Evolutionary conservation across 108 stramenopile species (phyloP), one percentile per base, ranked within the genome.

Genomic region (Craspedostauros australis): DNA sequence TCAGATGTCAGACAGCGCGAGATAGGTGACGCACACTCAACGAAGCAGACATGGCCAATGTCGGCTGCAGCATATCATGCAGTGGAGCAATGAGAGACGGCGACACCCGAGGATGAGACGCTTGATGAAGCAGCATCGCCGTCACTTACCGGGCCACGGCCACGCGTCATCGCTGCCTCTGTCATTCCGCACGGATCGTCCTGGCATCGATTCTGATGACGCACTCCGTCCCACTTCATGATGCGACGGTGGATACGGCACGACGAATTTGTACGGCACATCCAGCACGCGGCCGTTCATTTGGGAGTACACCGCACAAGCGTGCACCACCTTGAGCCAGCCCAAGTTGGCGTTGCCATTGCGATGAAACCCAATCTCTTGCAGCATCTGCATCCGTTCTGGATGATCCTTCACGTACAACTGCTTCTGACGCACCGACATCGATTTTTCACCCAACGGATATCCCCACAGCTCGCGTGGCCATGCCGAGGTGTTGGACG

Each of bases 251-350:
- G 79, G 77, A 39, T 61, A 48, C 3, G 86, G 83, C 1, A 86
- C 82, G 1, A 66, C 67, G 55, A 86, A 91, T 25, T 75, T 57
- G 2, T 60, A 52, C 8, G 86, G 86, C 24, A 84, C 80, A 56
- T 87, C 76, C 20, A 91, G 58, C 7, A 50, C 45, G 28, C 83
- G 58, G 9, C 72, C 60, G 54, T 91, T 73, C 67, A 84, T 70
- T 59, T 77, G 64, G 19, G 80, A 82, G 58, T 91, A 91, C 31
- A 91, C 84, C 4, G 90, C 90, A 16, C 86, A 77, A 12, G 86
- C 90, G 66, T 91, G 90, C 6, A 85, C 74, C 2, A 91, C 86
- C 52, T 84, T 65, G 9, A 87, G 50, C 90, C 90, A 91, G 1
- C 82, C 76, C 0, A 82, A 50, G 37, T 69, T 54, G 14, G 82